phyloP scores from a whole-genome alignment of 352 stramenopile genomes.

The Phytophthora nicotianae region DNA sequence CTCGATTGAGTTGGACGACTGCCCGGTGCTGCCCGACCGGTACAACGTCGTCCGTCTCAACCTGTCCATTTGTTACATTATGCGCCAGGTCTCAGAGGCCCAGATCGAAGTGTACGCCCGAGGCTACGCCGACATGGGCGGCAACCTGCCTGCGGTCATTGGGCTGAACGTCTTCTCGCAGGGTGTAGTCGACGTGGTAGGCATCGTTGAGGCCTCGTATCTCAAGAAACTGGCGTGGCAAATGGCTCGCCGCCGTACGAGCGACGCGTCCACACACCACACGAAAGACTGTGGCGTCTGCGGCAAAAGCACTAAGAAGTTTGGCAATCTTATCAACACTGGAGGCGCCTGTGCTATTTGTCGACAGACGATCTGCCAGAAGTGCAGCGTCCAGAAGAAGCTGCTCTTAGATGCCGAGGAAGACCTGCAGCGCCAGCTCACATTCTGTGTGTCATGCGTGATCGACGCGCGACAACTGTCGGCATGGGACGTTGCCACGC shows the following conservation, averaged over 20 bases:
- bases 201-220: constrained; percentile 56
- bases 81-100: constrained; percentile 39
- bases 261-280: constrained; percentile 10
- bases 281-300: constrained; percentile 41
- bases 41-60: constrained; percentile 49
- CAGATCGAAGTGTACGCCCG: constrained; percentile 58
- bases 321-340: constrained; percentile 37
- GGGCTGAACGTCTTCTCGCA: constrained; percentile 38
- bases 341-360: constrained; percentile 48
- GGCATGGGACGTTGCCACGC: constrained; percentile 47
- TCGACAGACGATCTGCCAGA: constrained; percentile 45
- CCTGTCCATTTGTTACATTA: constrained; percentile 60
- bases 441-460: constrained; percentile 58
- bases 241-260: constrained; percentile 24
- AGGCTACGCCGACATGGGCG: constrained; percentile 46
- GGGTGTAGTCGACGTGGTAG: constrained; percentile 36
- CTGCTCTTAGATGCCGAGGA: constrained; percentile 40
- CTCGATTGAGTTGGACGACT: constrained; percentile 45
- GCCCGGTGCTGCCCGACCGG: constrained; percentile 25
- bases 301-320: constrained; percentile 39
- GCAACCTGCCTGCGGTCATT: constrained; percentile 39
- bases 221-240: constrained; percentile 58
- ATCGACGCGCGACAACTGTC: constrained; percentile 44
- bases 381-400: constrained; percentile 61
- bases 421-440: constrained; percentile 41